Evolutionary conservation across 306 rosid species (phyloP).

Genomic region (Castanospermum australe): DNA sequence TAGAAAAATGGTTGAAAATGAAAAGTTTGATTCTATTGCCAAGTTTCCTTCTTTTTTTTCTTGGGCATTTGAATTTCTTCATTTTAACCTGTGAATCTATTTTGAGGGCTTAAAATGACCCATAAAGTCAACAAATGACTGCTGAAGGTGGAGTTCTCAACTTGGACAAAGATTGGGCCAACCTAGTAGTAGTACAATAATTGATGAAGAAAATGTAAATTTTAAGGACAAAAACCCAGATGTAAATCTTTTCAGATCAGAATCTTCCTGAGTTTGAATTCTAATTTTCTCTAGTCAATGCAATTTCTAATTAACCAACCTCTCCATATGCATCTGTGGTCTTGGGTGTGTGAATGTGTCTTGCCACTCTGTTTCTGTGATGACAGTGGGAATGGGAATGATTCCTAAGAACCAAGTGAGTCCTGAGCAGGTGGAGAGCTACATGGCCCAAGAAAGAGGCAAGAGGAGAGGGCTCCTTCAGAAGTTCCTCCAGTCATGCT

Average conservation of each 20-base stretch:
- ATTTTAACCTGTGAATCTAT: background rate
- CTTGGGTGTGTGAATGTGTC: background rate
- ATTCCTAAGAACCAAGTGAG: constrained; percentile 75
- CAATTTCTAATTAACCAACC: background rate
- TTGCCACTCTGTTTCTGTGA: constrained; percentile 13
- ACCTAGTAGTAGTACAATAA: background rate
- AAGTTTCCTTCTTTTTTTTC: background rate
- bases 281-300: background rate
- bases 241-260: background rate
- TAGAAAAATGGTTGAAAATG: background rate
- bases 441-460: constrained; percentile 68
- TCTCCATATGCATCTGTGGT: background rate
- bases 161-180: background rate
- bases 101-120: constrained; percentile 14
- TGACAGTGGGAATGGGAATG: constrained; percentile 85
- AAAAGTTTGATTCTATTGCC: background rate
- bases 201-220: background rate
- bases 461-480: constrained; percentile 69
- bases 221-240: background rate
- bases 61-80: background rate
- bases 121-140: constrained; percentile 10
- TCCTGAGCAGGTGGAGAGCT: constrained; percentile 58
- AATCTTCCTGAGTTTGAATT: background rate
- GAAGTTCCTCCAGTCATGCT: constrained; percentile 57
- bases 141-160: background rate